Evolutionary conservation across 2,329 filamentous ascomycete species (phyloP).

Genomic region (Neofusicoccum sp.): DNA sequence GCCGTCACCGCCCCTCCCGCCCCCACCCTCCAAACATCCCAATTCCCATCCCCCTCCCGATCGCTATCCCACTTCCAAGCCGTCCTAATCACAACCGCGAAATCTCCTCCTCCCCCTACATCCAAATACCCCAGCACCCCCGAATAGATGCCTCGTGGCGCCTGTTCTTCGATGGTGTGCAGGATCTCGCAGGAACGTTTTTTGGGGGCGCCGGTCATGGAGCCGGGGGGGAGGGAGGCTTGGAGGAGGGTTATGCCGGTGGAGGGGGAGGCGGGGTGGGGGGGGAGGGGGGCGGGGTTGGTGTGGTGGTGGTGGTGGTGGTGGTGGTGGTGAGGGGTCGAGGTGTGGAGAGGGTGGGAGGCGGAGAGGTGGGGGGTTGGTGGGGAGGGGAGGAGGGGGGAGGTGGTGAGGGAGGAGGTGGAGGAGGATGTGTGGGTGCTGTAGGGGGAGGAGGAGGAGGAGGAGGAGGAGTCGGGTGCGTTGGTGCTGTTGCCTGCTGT

Average conservation of each 20-base stretch:
- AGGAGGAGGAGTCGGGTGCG: too few species aligned
- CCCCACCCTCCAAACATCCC: constrained; percentile 77
- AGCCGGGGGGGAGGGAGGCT: constrained; percentile 80
- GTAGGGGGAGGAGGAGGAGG: background rate
- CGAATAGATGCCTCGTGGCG: constrained; percentile 73
- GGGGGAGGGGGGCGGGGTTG: too few species aligned
- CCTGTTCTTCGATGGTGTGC: constrained; percentile 64
- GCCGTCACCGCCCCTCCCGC: constrained; percentile 90
- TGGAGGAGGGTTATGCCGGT: constrained; percentile 77
- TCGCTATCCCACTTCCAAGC: constrained; percentile 72
- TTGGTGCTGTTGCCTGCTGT: background rate
- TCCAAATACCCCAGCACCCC: constrained; percentile 91
- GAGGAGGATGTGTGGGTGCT: background rate
- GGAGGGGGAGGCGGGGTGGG: background rate
- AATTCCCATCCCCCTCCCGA: background rate
- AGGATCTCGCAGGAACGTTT: constrained; percentile 88
- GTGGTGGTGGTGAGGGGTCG: background rate
- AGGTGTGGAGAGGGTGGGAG: constrained; percentile 1
- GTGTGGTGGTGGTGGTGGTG: background rate
- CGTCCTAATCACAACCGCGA: constrained; percentile 87
- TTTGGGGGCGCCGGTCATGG: constrained; percentile 97
- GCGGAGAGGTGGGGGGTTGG: background rate
- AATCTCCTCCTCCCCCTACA: constrained; percentile 81
- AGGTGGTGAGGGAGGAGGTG: background rate
- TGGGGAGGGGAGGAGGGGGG: background rate